phyloP scores from a whole-genome alignment of 1,139 yeast species.

The Sporopachydermia cereana region DNA sequence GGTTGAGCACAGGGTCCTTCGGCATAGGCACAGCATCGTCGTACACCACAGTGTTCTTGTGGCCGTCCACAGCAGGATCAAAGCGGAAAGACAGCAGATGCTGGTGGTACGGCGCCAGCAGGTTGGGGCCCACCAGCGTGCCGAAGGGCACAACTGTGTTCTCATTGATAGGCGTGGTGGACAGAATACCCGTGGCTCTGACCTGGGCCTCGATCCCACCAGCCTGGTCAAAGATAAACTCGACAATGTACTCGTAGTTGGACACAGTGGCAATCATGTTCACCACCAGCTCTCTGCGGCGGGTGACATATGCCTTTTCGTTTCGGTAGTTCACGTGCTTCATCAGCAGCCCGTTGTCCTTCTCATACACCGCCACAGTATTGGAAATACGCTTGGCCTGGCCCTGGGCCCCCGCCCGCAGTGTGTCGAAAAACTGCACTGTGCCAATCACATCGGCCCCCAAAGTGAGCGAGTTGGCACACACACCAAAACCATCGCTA shows the following conservation, averaged over 20 bases:
- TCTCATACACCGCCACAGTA: slow-evolving; percentile 66
- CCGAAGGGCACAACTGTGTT: slow-evolving; percentile 58
- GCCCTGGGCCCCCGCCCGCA: slow-evolving; percentile 41
- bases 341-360: slow-evolving; percentile 55
- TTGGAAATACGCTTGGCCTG: slow-evolving; percentile 47
- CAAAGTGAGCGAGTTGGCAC: slow-evolving; percentile 46
- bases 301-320: slow-evolving; percentile 48
- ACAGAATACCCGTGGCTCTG: slow-evolving; percentile 67
- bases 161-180: slow-evolving; percentile 66
- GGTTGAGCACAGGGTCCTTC: slow-evolving; percentile 36
- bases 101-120: slow-evolving; percentile 69
- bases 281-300: slow-evolving; percentile 64
- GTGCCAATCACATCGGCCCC: slow-evolving; percentile 73
- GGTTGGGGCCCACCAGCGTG: slow-evolving; percentile 61
- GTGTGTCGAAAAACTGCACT: slow-evolving; percentile 52
- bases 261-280: slow-evolving; percentile 73
- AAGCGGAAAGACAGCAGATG: slow-evolving; percentile 62
- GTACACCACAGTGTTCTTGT: slow-evolving; percentile 53
- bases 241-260: slow-evolving; percentile 59
- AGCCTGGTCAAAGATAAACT: slow-evolving; percentile 52
- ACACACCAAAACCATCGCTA: slow-evolving; percentile 65
- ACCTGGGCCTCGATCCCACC: slow-evolving; percentile 62
- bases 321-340: slow-evolving; percentile 66
- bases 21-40: slow-evolving; percentile 58
- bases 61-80: slow-evolving; percentile 67